Conservation (phyloP, 2,329 filamentous ascomycete species). For the Stachybotrys echinatus region DNA sequence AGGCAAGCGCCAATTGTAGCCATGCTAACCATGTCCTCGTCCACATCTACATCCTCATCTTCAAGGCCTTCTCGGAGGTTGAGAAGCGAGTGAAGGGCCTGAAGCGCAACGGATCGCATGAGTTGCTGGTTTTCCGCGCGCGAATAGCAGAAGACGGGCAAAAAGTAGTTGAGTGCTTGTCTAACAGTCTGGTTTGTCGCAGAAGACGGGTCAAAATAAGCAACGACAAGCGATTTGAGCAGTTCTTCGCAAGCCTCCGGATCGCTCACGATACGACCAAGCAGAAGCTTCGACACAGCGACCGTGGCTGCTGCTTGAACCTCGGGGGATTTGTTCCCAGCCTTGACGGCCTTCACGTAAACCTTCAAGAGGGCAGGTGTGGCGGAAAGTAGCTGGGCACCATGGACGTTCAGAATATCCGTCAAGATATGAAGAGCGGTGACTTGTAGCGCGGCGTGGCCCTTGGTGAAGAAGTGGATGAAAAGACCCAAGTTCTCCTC, state of each 20-base stretch:
- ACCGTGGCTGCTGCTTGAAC: constrained; percentile 79
- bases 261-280: constrained; percentile 73
- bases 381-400: constrained; percentile 65
- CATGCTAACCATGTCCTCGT: constrained; percentile 74
- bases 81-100: constrained; percentile 69
- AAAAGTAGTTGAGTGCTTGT: constrained; percentile 86
- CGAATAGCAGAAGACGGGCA: constrained; percentile 91
- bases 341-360: constrained; percentile 77
- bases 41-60: constrained; percentile 70
- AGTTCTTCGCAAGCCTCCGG: constrained; percentile 62
- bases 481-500: constrained; percentile 90
- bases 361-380: constrained; percentile 73
- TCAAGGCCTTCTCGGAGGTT: constrained; percentile 67
- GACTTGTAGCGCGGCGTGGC: constrained; percentile 82
- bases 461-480: constrained; percentile 92
- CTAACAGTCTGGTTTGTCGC: constrained; percentile 74
- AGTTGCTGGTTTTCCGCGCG: constrained; percentile 75
- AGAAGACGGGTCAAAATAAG: constrained; percentile 86
- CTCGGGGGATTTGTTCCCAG: constrained; percentile 60
- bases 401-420: constrained; percentile 87
- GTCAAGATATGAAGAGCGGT: constrained; percentile 88
- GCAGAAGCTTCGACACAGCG: constrained; percentile 79
- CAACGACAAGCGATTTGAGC: constrained; percentile 76
- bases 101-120: constrained; percentile 70
- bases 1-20: constrained; percentile 75